A percentile compares a stretch with the other conserved stretches of the same genome.
These are phyloP conservation scores for Thoreauomyces humboldtii DNA, from an alignment of 192 early-diverging fungal genomes.

Conservation along the genomic window DNA sequence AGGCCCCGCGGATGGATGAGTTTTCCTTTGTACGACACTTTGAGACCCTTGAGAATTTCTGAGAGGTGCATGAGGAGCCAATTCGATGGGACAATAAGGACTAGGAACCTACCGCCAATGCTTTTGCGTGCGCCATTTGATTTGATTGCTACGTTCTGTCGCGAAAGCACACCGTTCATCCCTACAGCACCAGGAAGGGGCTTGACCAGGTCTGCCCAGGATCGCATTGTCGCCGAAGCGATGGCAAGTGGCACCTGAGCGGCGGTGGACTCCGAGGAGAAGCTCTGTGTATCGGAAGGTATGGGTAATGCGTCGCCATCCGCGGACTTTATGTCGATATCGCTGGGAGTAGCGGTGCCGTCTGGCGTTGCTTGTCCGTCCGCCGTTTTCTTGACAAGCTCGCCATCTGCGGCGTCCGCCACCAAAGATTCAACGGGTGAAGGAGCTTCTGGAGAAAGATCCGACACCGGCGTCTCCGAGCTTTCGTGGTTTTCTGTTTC, in stretches of 20 bases:
- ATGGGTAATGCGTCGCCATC: neutral
- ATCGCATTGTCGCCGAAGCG: too few species aligned
- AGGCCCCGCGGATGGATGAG: constrained; percentile 80
- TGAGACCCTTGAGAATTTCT: constrained; percentile 14
- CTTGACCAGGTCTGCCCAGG: constrained; percentile 5
- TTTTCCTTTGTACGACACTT: constrained; percentile 20
- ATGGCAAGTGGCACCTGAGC: too few species aligned
- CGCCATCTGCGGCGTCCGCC: too few species aligned
- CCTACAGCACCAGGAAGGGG: neutral
- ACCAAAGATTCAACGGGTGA: too few species aligned
- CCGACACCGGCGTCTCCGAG: too few species aligned
- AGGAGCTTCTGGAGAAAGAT: too few species aligned
- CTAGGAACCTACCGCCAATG: constrained; percentile 1
- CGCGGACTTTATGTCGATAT: neutral
- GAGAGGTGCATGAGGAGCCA: neutral
- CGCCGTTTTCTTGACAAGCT: neutral
- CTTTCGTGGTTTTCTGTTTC: too few species aligned
- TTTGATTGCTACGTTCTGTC: neutral
- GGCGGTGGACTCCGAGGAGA: neutral
- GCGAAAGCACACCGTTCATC: neutral
- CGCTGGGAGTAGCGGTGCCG: neutral
- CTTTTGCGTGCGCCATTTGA: neutral
- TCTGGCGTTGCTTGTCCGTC: neutral
- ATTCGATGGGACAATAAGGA: neutral
- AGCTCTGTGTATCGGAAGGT: neutral